Percentiles rank a stretch among this genome's conserved stretches.
phyloP scores from a whole-genome alignment of 2,329 filamentous ascomycete species.

The Chaetomiaceae sp. region DNA sequence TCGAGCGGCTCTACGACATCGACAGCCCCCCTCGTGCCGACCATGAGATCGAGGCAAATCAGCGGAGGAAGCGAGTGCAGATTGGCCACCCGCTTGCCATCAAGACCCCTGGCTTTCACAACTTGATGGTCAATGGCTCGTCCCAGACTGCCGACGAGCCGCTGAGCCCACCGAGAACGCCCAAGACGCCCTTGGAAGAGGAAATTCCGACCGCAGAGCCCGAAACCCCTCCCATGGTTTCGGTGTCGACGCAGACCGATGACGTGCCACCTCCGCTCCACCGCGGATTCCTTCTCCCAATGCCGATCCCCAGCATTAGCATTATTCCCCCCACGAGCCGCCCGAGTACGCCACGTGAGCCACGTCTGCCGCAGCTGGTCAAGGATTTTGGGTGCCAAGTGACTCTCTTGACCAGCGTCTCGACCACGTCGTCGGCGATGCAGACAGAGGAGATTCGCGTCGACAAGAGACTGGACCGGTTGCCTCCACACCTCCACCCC shows the following conservation, averaged over 20 bases:
- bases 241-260: conserved; percentile 60
- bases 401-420: conserved; percentile 45
- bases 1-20: conserved; percentile 38
- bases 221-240: conserved; percentile 41
- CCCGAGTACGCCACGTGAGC: conserved; percentile 71
- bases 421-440: conserved; percentile 51
- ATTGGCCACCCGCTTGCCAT: conserved; percentile 46
- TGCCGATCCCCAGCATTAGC: conserved; percentile 75
- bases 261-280: conserved; percentile 35
- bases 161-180: conserved; percentile 61
- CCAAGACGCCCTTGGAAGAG: conserved; percentile 45
- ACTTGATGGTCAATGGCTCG: conserved; percentile 58
- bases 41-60: conserved; percentile 65
- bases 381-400: conserved; percentile 85
- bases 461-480: conserved; percentile 67
- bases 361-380: conserved; percentile 71
- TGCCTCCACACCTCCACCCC: conserved; percentile 74
- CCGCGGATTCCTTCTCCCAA: conserved; percentile 32
- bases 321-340: conserved; percentile 84
- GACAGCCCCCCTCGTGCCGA: conserved; percentile 45
- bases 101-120: conserved; percentile 38
- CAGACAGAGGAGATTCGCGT: conserved; percentile 92
- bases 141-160: conserved; percentile 61
- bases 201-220: conserved; percentile 35
- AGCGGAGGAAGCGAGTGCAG: conserved; percentile 64